Conservation (phyloP, 2,329 filamentous ascomycete species). For the Drechslerella dactyloides region DNA sequence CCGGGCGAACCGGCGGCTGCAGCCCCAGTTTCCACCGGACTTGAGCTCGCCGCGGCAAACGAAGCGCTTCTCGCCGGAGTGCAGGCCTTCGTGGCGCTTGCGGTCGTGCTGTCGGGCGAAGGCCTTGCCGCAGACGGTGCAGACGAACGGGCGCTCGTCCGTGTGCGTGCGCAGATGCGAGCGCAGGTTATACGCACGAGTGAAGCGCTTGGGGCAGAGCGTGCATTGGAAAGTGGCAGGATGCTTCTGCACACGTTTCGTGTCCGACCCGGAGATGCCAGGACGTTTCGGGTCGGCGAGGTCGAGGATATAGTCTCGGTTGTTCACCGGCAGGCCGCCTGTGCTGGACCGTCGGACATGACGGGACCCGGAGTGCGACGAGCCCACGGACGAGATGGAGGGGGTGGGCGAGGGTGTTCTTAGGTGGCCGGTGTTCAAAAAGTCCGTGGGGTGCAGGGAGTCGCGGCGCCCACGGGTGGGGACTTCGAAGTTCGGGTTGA, state of each 20-base stretch:
- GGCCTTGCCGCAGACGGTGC: slow-evolving; percentile 93
- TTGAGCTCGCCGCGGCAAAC: slow-evolving; percentile 92
- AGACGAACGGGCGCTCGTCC: slow-evolving; percentile 95
- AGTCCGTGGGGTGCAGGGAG: slow-evolving; percentile 59
- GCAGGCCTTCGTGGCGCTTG: slow-evolving; percentile 93
- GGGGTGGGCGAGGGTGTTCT: slow-evolving; percentile 61
- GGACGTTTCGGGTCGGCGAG: slow-evolving; percentile 78
- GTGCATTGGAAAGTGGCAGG: slow-evolving; percentile 95
- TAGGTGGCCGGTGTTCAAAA: slow-evolving; percentile 56
- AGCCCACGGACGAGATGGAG: slow-evolving; percentile 52
- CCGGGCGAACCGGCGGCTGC: slow-evolving; percentile 87
- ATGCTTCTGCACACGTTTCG: slow-evolving; percentile 91
- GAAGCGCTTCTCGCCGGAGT: slow-evolving; percentile 98
- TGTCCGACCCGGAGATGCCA: slow-evolving; percentile 66
- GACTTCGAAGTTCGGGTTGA: slow-evolving; percentile 50
- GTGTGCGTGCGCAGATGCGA: slow-evolving; percentile 96
- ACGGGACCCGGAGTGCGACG: slow-evolving; percentile 55
- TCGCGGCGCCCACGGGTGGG: slow-evolving; percentile 31
- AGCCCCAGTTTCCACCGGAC: slow-evolving; percentile 84
- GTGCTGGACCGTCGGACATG: slow-evolving; percentile 63
- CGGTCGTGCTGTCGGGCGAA: slow-evolving; percentile 97
- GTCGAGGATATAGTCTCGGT: slow-evolving; percentile 81
- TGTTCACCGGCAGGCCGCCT: slow-evolving; percentile 62
- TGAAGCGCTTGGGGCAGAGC: slow-evolving; percentile 93
- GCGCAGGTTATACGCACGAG: slow-evolving; percentile 91